Base-by-base conservation (phyloP, 2,329 filamentous ascomycete genomes). In the Penicillium sp. region DNA sequence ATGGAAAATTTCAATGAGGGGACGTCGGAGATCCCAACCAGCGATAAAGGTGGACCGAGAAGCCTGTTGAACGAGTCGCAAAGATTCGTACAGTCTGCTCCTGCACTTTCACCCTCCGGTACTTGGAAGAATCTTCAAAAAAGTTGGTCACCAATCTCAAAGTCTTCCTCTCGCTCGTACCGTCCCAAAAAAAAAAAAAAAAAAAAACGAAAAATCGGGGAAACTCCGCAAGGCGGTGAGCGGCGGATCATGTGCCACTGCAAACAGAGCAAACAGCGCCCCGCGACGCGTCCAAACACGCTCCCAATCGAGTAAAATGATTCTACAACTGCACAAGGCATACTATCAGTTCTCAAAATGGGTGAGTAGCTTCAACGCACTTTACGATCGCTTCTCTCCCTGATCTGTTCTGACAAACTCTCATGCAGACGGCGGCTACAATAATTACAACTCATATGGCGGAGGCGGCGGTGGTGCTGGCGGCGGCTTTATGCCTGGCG, bases 401-500 rank as follows among this genome's bases (percentile, higher is more conserved):
- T 5, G 4, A 12, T n/a, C 13, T 11, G 29, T 27, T 13, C 48
- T 57, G 47, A 55, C 32, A 36, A 18, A 18, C 28, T 33, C 13
- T 27, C 3, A 33, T 13, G 9, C 45, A 71, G 68, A 70, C 50
- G 60, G 63, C 36, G 62, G 60, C 38, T 68, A 67, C 58, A 64
- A 60, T 45, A 73, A 74, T 46, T 76, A 69, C 37, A 82, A 77
- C 29, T 79, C 75, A 47, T 78, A 74, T 39, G 73, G 73, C 53
- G 75, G 75, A 45, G 79, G 78, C 49, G 75, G 74, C n/a, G 38
- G 38, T 43, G 80, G 78, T 26, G 42, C 34, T 43, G 80, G 78
- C 47, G 80, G 81, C 46, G 81, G 82, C 45, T 84, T 84, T 65
- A 76, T 83, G 69, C 70, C 70, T 27, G 73, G 73, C 41, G 72